Evolutionary conservation across 306 rosid genomes (phyloP).

Genomic region (Castanospermum australe): DNA sequence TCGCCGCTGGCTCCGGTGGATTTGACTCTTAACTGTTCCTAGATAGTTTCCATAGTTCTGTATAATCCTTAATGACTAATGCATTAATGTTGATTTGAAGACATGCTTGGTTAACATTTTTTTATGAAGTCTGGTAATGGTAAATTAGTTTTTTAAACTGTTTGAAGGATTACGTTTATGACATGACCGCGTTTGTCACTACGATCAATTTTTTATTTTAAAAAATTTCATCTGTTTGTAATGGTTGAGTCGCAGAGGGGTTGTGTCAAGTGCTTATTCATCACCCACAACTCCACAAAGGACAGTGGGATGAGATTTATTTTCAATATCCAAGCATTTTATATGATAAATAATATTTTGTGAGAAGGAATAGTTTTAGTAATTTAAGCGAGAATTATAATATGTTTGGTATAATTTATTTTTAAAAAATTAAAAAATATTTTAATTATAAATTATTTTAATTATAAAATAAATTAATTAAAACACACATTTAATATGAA

Average conservation of each 20-base stretch:
- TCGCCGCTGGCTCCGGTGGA: not conserved
- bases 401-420: too few relatives aligned
- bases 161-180: not conserved
- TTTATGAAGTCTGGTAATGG: not conserved
- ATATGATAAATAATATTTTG: too few relatives aligned
- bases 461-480: too few relatives aligned
- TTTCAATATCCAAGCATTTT: too few relatives aligned
- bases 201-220: not conserved
- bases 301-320: too few relatives aligned
- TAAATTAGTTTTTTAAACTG: not conserved
- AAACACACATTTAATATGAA: too few relatives aligned
- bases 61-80: not conserved
- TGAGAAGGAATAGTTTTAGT: too few relatives aligned
- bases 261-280: not conserved
- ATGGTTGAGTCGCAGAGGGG: not conserved
- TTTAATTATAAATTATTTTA: too few relatives aligned
- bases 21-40: not conserved
- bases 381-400: too few relatives aligned
- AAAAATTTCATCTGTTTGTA: not conserved
- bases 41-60: not conserved
- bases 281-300: too few relatives aligned
- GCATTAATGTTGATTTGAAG: not conserved
- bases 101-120: not conserved
- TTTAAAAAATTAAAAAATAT: too few relatives aligned
- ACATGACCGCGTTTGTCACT: not conserved